Conservation (phyloP, 768 basidiomycete genomes). For the Strobilomyces confusus region DNA sequence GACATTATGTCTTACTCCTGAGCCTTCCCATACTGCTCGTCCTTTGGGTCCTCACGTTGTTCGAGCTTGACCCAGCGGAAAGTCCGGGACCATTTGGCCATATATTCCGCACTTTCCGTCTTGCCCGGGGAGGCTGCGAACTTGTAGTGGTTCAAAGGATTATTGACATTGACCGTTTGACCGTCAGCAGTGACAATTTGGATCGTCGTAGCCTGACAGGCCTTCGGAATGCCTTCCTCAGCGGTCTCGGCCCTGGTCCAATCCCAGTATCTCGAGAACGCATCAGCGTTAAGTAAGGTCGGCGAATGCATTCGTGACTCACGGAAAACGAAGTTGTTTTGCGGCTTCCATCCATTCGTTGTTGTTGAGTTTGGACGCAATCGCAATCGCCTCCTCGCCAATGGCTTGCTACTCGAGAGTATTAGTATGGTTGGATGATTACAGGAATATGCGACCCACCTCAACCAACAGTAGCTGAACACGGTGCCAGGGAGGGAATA, state of each 20-base stretch:
- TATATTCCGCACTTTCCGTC: background rate
- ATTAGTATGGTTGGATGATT: no score
- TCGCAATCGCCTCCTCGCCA: conserved; percentile 12
- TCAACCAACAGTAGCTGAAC: conserved; percentile 12
- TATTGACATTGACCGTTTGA: background rate
- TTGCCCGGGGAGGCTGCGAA: conserved; percentile 1
- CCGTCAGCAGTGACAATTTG: background rate
- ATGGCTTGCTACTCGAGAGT: conserved; percentile 13
- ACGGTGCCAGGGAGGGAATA: conserved; percentile 24
- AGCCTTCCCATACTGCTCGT: conserved; percentile 10
- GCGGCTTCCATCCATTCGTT: conserved; percentile 15
- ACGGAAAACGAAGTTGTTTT: conserved; percentile 16
- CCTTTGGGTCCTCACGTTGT: background rate
- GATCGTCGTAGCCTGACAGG: background rate
- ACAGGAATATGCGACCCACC: background rate
- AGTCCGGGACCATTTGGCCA: conserved; percentile 9
- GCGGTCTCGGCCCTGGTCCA: conserved; percentile 6
- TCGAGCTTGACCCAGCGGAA: conserved; percentile 12
- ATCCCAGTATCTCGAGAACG: conserved; percentile 14
- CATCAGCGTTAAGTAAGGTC: background rate
- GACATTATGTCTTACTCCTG: conserved; percentile 1
- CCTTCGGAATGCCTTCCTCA: background rate
- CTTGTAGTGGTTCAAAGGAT: conserved; percentile 13
- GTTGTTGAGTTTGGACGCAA: conserved; percentile 3
- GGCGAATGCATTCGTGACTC: background rate